A percentile compares a stretch with the other conserved stretches of the same genome.
These are phyloP conservation scores for Paramarasmius palmivorus DNA, from an alignment of 1,284 basidiomycete genomes.

Conservation along the genomic window DNA sequence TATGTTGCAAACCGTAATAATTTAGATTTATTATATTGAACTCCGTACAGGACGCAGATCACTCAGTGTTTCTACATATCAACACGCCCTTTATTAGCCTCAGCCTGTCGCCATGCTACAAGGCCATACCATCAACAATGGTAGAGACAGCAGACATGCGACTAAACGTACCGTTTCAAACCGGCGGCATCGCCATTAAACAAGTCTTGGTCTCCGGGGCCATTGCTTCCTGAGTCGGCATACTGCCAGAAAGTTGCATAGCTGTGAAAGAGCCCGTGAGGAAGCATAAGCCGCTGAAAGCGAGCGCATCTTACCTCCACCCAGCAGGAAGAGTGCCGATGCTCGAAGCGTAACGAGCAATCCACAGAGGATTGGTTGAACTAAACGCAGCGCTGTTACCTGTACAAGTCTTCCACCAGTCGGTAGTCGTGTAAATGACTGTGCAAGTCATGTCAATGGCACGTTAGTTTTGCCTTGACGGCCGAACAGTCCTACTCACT, in stretches of 20 bases:
- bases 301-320: slow-evolving; percentile 36
- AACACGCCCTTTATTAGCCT: too few relatives aligned
- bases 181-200: slow-evolving; percentile 47
- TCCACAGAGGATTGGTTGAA: slow-evolving; percentile 55
- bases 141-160: too few relatives aligned
- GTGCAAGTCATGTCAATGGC: background rate
- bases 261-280: slow-evolving; percentile 23
- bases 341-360: slow-evolving; percentile 51
- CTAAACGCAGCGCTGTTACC: slow-evolving; percentile 54
- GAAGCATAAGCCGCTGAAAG: background rate
- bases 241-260: slow-evolving; percentile 67
- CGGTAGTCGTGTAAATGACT: slow-evolving; percentile 65
- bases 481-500: slow-evolving; percentile 23
- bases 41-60: too few relatives aligned
- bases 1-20: too few relatives aligned
- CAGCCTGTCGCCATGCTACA: too few relatives aligned
- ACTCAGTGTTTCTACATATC: too few relatives aligned
- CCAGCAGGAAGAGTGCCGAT: slow-evolving; percentile 58
- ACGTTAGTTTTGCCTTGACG: too few relatives aligned
- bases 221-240: slow-evolving; percentile 46
- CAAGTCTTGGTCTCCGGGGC: slow-evolving; percentile 54
- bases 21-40: too few relatives aligned
- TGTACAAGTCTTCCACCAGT: slow-evolving; percentile 72
- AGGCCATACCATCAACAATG: too few relatives aligned
- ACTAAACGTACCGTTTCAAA: slow-evolving; percentile 13